Conservation (phyloP, 2,329 filamentous ascomycete species). For the Zymoseptoria crescenta region DNA sequence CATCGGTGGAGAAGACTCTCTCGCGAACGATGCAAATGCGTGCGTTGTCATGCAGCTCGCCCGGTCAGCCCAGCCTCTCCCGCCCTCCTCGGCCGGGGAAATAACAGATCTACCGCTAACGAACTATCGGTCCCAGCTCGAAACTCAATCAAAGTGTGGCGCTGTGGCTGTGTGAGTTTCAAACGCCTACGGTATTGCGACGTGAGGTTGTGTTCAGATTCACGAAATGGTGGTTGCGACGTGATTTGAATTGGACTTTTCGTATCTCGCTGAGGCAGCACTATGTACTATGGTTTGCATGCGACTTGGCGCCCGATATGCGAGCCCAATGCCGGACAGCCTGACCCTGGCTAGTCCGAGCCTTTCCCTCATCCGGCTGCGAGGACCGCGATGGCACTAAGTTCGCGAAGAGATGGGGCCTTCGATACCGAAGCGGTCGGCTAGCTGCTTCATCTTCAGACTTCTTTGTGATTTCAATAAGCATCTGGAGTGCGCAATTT, state of each 20-base stretch:
- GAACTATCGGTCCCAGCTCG: not conserved
- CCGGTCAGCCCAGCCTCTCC: too few species aligned
- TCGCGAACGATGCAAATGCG: not conserved
- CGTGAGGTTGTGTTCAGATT: not conserved
- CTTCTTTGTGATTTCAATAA: not conserved
- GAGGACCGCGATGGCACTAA: not conserved
- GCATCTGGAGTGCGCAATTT: too few species aligned
- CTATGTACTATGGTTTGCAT: not conserved
- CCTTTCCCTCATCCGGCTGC: not conserved
- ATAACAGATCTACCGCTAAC: not conserved
- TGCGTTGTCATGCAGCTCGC: not conserved
- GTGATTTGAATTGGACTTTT: not conserved
- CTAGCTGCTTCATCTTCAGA: not conserved
- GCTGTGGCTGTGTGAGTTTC: not conserved
- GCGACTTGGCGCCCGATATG: not conserved
- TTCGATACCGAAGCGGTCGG: not conserved
- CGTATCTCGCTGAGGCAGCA: not conserved
- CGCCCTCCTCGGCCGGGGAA: not conserved
- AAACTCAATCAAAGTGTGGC: not conserved
- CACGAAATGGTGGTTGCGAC: not conserved
- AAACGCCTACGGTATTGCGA: not conserved
- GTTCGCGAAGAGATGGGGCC: not conserved
- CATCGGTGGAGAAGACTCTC: not conserved
- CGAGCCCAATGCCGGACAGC: not conserved
- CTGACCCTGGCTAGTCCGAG: not conserved